Conservation (phyloP, 2,329 filamentous ascomycete genomes). For the Cladosporium sp. region DNA sequence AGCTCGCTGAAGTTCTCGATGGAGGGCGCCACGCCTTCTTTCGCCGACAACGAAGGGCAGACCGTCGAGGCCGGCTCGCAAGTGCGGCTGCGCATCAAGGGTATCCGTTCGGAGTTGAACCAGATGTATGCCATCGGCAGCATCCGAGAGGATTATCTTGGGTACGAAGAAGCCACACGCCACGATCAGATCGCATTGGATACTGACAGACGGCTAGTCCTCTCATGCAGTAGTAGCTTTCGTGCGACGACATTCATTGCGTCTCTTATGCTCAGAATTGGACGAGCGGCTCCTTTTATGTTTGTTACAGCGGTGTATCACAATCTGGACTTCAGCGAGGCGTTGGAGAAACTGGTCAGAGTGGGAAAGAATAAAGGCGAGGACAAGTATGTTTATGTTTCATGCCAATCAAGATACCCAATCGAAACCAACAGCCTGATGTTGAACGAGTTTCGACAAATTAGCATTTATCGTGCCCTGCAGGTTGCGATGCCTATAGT, state of each 20-base stretch:
- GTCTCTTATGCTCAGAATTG: background rate
- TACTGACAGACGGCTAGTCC: conserved; percentile 8
- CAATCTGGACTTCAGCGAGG: conserved; percentile 17
- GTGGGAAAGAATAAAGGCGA: conserved; percentile 6
- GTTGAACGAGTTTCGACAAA: no score
- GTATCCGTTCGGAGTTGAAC: conserved; percentile 87
- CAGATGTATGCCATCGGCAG: conserved; percentile 97
- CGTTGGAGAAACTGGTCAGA: conserved; percentile 16
- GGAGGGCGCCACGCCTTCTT: conserved; percentile 94
- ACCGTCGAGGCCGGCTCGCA: conserved; percentile 93
- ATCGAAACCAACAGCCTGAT: background rate
- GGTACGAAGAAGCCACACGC: conserved; percentile 27
- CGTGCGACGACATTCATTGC: background rate
- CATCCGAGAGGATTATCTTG: conserved; percentile 71
- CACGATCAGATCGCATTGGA: background rate
- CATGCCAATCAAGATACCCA: conserved; percentile 18
- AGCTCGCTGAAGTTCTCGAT: conserved; percentile 90
- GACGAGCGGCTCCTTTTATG: background rate
- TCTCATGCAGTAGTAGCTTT: conserved; percentile 10
- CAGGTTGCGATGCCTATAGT: no score
- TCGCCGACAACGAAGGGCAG: conserved; percentile 91
- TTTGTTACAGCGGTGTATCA: conserved; percentile 14
- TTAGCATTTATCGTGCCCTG: no score
- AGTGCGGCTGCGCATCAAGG: conserved; percentile 90
- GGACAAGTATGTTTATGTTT: conserved; percentile 11